Evolutionary conservation across 73 alveolate genomes (phyloP).

Genomic region (Paraurostyla sp.): DNA sequence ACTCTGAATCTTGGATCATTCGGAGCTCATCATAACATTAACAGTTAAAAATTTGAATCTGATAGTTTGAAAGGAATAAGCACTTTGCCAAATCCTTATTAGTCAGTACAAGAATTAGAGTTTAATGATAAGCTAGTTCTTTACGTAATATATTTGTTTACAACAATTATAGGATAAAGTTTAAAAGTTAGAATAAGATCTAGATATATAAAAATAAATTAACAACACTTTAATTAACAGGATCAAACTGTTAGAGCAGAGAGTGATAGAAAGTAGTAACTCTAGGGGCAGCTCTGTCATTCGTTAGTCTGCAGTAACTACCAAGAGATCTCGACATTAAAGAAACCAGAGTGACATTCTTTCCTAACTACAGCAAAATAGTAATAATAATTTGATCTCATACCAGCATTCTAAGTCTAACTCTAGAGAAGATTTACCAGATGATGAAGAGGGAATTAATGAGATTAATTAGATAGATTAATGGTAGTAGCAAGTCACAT

Average conservation of each 20-base stretch:
- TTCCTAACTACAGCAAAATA: neutral
- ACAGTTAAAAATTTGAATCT: no score
- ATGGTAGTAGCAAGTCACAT: neutral
- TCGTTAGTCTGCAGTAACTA: neutral
- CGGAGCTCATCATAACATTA: no score
- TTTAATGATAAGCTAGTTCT: no score
- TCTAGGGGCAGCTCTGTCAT: slow-evolving; percentile 3
- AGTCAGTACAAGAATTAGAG: no score
- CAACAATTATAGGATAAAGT: slow-evolving; percentile 34
- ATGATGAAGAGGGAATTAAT: neutral
- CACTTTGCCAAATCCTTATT: no score
- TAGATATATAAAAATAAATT: neutral
- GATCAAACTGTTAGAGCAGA: slow-evolving; percentile 3
- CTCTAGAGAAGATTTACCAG: neutral
- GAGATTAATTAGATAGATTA: neutral
- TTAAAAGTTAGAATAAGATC: neutral
- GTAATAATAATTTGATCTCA: no score
- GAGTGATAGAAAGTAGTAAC: neutral
- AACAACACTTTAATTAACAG: slow-evolving; percentile 5
- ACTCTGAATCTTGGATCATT: no score
- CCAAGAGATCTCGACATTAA: neutral
- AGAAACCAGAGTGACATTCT: slow-evolving; percentile 13
- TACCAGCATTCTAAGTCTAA: no score
- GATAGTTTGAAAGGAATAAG: no score
- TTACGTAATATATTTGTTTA: no score